Conservation (phyloP, 1,139 yeast species). For the Hemisphaericaspora xylofermentans region DNA sequence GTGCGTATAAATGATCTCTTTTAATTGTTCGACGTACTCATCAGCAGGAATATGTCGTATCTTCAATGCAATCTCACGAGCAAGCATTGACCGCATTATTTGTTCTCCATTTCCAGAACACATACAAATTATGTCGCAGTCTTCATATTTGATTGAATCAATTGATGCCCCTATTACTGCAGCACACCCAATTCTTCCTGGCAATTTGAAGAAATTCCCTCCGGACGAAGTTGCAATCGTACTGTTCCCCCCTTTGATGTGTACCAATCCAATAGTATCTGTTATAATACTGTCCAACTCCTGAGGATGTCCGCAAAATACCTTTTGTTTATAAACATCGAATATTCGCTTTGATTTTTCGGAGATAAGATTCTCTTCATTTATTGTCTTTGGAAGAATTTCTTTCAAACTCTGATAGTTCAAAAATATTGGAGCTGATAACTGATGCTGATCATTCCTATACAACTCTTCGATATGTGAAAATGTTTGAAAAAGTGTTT, state of each 20-base stretch:
- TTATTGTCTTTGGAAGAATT: slow-evolving; percentile 5
- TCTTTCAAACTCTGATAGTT: slow-evolving; percentile 14
- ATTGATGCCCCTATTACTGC: slow-evolving; percentile 48
- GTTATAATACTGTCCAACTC: slow-evolving; percentile 13
- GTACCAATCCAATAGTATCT: slow-evolving; percentile 38
- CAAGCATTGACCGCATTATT: slow-evolving; percentile 42
- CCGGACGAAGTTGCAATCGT: slow-evolving; percentile 48
- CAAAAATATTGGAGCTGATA: slow-evolving; percentile 28
- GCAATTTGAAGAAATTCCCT: slow-evolving; percentile 49
- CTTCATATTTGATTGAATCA: slow-evolving; percentile 20
- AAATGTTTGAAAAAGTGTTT: neutral
- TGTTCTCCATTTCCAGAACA: slow-evolving; percentile 62
- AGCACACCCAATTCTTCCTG: slow-evolving; percentile 56
- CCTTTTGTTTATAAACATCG: slow-evolving; percentile 14
- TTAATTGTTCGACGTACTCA: slow-evolving; percentile 15
- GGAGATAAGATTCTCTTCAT: slow-evolving; percentile 17
- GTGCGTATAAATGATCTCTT: slow-evolving; percentile 9
- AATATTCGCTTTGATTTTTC: slow-evolving; percentile 16
- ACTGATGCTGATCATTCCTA: slow-evolving; percentile 17
- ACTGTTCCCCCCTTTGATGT: slow-evolving; percentile 16
- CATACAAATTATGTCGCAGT: slow-evolving; percentile 34
- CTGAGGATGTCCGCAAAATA: slow-evolving; percentile 6
- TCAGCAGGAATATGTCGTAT: slow-evolving; percentile 8
- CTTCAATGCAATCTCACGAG: slow-evolving; percentile 25
- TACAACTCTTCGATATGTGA: slow-evolving; percentile 15